Evolutionary conservation across 1,139 yeast genomes (phyloP), one percentile per base, ranked within the genome.

Genomic region (Yamadazyma kanchanaburiensis): DNA sequence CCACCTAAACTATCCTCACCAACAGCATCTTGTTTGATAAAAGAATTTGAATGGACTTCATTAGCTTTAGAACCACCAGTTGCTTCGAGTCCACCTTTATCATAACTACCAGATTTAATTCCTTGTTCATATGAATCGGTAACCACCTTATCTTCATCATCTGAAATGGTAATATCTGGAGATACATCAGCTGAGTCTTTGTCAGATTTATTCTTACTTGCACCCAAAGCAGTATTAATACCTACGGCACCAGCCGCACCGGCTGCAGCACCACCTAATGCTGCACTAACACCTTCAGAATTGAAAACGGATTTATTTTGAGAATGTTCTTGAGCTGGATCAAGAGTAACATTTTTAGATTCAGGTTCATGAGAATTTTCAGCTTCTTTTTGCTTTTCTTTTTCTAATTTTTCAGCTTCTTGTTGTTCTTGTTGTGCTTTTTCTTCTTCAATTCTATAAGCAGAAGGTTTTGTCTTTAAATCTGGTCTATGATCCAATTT

Each of bases 241-340:
- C 27, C 39, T 15, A 32, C 40, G 19, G 30, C 33, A 11, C 22
- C 38, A 16, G 28, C 31, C 21, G 30, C 35, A 23, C 32, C 35
- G 26, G 24, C 35, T n/a, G 12, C 22, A 13, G 18, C 38, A 19
- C 32, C 28, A 8, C 30, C 28, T 18, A 33, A 14, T 8, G 33
- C 39, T n/a, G 39, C 15, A 18, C 12, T 27, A 18, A 43, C 16
- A 7, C 64, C 66, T 5, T 39, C 49, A 5, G 40, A 26, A 31
- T 60, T 59, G 43, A 37, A 59, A 11, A 58, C 49, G 5, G 66
- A 60, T 41, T 52, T 60, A 43, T 60, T 60, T 31, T 48, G 40
- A 15, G 37, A 25, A 34, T 60, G 64, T 26, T 50, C 55, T 19
- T 48, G 45, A 9, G 36, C 33, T 10, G 60, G 59, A 32, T 58